Conservation (phyloP, 2,329 filamentous ascomycete species). For the Neofusicoccum cordaticola region DNA sequence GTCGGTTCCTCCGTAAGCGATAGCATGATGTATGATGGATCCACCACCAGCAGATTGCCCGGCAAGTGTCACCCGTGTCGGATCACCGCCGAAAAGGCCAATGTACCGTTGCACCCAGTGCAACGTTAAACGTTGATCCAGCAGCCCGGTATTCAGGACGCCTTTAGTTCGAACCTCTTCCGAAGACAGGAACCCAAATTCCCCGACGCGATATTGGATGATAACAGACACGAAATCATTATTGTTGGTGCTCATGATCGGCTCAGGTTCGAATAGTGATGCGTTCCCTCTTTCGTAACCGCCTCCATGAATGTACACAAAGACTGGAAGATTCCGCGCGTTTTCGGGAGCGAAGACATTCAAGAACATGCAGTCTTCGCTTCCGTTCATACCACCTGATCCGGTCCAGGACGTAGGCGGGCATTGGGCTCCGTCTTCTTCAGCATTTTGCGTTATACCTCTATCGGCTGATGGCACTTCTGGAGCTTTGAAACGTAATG, state of each 20-base stretch:
- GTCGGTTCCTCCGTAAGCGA: conserved; percentile 31
- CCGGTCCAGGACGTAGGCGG: too few species aligned
- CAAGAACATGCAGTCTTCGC: conserved; percentile 61
- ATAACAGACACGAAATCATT: conserved; percentile 54
- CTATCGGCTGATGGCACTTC: background rate
- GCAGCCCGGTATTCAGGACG: conserved; percentile 38
- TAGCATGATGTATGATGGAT: conserved; percentile 37
- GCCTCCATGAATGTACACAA: conserved; percentile 61
- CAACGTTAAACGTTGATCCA: conserved; percentile 51
- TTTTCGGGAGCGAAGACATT: conserved; percentile 49
- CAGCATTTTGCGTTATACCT: background rate
- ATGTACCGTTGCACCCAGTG: conserved; percentile 53
- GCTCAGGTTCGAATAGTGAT: conserved; percentile 58
- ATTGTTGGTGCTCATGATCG: conserved; percentile 50
- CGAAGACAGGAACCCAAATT: conserved; percentile 61
- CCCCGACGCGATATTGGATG: conserved; percentile 57
- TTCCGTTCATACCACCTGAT: background rate
- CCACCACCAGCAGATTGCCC: conserved; percentile 41
- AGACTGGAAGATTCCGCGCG: conserved; percentile 50
- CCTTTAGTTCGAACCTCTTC: conserved; percentile 50
- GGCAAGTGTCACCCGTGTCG: conserved; percentile 30
- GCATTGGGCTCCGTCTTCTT: too few species aligned
- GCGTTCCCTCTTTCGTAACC: conserved; percentile 59
- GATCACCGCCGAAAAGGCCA: conserved; percentile 47
- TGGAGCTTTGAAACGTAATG: background rate